Conservation (phyloP, 2,329 filamentous ascomycete genomes). For the Apiospora marii region DNA sequence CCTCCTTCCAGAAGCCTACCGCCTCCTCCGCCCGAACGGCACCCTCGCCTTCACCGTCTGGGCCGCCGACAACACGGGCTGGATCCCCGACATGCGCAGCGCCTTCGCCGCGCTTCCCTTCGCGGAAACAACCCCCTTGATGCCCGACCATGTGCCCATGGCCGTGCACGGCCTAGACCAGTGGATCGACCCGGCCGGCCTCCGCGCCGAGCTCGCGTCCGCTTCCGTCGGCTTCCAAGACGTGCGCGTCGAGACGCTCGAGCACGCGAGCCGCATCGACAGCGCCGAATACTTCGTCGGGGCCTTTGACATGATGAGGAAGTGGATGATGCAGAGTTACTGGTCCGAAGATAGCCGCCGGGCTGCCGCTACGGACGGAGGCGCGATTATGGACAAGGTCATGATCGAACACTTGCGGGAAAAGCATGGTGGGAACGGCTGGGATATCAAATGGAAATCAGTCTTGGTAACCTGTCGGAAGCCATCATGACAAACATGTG, state of each 20-base stretch:
- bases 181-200: not conserved
- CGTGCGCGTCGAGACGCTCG: not conserved
- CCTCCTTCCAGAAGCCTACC: not conserved
- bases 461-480: not conserved
- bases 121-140: not conserved
- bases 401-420: not conserved
- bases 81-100: constrained; percentile 2
- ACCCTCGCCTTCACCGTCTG: constrained; percentile 21
- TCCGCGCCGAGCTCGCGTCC: not conserved
- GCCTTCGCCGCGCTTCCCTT: not conserved
- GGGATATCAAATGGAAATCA: not conserved
- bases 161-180: not conserved
- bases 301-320: not conserved
- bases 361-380: not conserved
- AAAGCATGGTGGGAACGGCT: not conserved
- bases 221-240: not conserved
- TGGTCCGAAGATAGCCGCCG: not conserved
- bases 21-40: constrained; percentile 17
- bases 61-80: constrained; percentile 13
- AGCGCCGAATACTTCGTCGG: not conserved
- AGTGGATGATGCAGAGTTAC: not conserved
- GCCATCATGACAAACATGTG: not conserved
- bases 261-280: not conserved
- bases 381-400: not conserved
- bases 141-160: constrained; percentile 6